Evolutionary conservation across 345 rosid genomes (phyloP), one percentile per base, ranked within the genome.

Genomic region (Pseudoturritis turrita): DNA sequence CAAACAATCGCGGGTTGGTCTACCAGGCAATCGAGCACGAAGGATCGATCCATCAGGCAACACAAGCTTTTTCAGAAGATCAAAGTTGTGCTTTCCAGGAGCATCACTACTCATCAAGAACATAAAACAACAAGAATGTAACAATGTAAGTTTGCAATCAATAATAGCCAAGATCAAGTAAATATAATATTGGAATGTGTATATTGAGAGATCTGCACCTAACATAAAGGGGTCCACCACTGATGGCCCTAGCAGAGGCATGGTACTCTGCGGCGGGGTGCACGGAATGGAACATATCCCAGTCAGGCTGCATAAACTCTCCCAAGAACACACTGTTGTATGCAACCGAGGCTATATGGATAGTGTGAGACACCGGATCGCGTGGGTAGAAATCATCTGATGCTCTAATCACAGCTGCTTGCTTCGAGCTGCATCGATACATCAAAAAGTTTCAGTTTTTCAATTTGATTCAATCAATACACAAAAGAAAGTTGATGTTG

Each of bases 241-340:
- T 94, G 17, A 94, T 91, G 4, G 95, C 98, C 13, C 98, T 82
- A 7, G 98, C 98, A 0, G 98, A 94, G 0, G 89, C 97, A n/a
- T 94, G 98, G 45, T 89, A 94, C 43, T 91, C 96, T 0, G 95
- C 98, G 2, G 96, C 97, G 33, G 98, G 87, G 73, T 94, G 97
- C 18, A 81, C 69, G 0, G 98, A 91, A 31, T 94, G 97, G 70
- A 94, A 94, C 98, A 94, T 94, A 65, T 94, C 98, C 98, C 98
- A 94, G 65, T 94, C 98, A 39, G 98, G 90, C 78, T 51, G 83
- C 98, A 94, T 94, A 70, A 89, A 63, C 67, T 91, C 98, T 26
- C 97, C 97, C 52, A 94, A 68, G 86, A 91, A 94, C 67, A 94
- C 86, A 15, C 96, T 89, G 71, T 94, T 94, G 60, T 86, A 94